Evolutionary conservation across 2,329 filamentous ascomycete species (phyloP).

Genomic region (Cytospora mali): DNA sequence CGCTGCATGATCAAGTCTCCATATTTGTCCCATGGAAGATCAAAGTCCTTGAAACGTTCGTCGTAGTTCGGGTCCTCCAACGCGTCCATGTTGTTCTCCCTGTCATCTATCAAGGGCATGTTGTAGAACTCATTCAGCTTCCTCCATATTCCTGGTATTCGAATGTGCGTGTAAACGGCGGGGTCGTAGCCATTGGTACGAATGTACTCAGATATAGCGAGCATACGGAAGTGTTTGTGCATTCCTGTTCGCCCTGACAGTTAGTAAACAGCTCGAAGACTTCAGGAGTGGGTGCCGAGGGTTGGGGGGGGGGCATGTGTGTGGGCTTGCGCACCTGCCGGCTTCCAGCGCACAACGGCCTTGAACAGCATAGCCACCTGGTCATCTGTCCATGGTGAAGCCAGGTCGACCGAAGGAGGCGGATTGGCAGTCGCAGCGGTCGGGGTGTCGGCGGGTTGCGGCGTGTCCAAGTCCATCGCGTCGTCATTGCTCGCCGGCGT

Average conservation of each 20-base stretch:
- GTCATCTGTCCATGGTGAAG: conserved; percentile 90
- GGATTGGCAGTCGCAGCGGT: conserved; percentile 46
- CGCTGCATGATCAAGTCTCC: conserved; percentile 51
- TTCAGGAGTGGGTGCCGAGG: neutral
- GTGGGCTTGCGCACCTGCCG: conserved; percentile 68
- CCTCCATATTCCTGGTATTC: conserved; percentile 87
- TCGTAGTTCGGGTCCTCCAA: conserved; percentile 59
- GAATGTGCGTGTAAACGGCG: conserved; percentile 73
- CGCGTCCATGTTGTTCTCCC: conserved; percentile 65
- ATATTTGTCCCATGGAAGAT: conserved; percentile 56
- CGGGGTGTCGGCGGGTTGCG: conserved; percentile 55
- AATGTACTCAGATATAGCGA: conserved; percentile 79
- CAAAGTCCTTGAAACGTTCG: conserved; percentile 67
- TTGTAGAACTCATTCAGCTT: conserved; percentile 86
- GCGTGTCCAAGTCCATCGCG: conserved; percentile 62
- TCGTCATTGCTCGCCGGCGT: conserved; percentile 58
- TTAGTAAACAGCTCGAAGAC: conserved; percentile 18
- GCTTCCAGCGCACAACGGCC: conserved; percentile 91
- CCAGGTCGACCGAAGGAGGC: conserved; percentile 45
- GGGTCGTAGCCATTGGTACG: conserved; percentile 79
- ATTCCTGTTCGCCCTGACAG: conserved; percentile 60
- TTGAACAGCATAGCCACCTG: conserved; percentile 93
- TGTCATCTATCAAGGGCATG: conserved; percentile 81
- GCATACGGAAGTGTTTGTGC: conserved; percentile 92
- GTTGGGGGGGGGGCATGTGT: neutral